phyloP scores from a whole-genome alignment of 1,284 basidiomycete genomes.

The Ganoderma lucidum region DNA sequence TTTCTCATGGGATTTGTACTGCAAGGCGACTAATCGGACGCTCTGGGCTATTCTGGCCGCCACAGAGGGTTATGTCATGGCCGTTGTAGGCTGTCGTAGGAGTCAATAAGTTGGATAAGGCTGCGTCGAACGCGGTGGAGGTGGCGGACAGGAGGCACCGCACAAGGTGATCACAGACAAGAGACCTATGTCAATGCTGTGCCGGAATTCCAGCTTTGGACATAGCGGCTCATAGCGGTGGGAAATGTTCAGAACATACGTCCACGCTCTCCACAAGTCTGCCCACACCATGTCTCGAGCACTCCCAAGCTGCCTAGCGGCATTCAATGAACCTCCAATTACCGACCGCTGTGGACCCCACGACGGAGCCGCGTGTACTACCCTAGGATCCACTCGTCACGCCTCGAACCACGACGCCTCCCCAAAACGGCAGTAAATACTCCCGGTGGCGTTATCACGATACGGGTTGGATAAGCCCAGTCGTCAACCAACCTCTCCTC shows the following conservation, averaged over 20 bases:
- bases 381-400: not conserved
- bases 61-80: not conserved
- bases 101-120: not conserved
- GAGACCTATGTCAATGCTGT: constrained; percentile 25
- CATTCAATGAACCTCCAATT: not conserved
- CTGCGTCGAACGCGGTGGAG: not conserved
- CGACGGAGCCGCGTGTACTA: not conserved
- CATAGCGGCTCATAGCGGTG: constrained; percentile 19
- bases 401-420: constrained; percentile 23
- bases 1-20: constrained; percentile 26
- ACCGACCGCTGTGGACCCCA: not conserved
- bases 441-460: constrained; percentile 21
- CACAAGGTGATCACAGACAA: constrained; percentile 9
- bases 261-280: not conserved
- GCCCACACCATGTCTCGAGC: not conserved
- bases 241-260: constrained; percentile 5
- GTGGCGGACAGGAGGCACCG: not conserved
- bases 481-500: constrained; percentile 7
- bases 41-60: constrained; percentile 4
- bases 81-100: not conserved
- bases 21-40: constrained; percentile 7
- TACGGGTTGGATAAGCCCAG: constrained; percentile 12
- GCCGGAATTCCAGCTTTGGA: constrained; percentile 18
- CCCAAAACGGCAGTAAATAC: constrained; percentile 22
- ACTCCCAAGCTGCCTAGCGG: not conserved